Base-by-base conservation (phyloP, 768 basidiomycete genomes). In the Calocybe indica region DNA sequence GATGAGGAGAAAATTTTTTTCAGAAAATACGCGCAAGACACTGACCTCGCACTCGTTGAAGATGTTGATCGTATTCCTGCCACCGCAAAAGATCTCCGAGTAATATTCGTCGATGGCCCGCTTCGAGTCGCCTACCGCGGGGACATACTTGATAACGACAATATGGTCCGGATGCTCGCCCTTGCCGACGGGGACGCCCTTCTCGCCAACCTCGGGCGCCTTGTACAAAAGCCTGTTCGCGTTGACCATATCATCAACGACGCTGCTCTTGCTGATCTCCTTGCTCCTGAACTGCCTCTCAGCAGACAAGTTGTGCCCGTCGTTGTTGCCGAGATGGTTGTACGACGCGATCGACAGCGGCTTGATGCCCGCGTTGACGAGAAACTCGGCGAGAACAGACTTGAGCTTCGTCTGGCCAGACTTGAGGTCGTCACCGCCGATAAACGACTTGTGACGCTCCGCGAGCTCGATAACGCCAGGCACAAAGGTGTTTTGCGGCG, bases 61-160 rank as follows among this genome's bases (percentile, higher is more conserved):
- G 71, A 92, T 91, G 65, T 90, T 92, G 75, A 96, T 93, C 8
- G 88, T 91, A 54, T 87, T 89, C 52, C 91, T 76, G 29, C 94
- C 94, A 56, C 94, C 94, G 62, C 94, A 95, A 73, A 94, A 85
- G 60, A 98, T 93, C 76, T 98, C 94, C 8, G 91, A 94, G 68
- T 93, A 92, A 71, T 97, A 98, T 74, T 97, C 94, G 69, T 98
- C 96, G 75, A 98, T 92, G n/a, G 94, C 96, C 48, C 92, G 80
- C 82, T 97, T 98, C 48, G 89, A 91, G 72, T 98, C 96, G 35
- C 95, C 94, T 30, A 95, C 93, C 22, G 93, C 90, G 14, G 92
- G 92, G 2, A 97, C 86, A 56, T 95, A 95, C 76, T 95, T 95
- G 80, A 95, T 95, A 47, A 95, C 92, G 46, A 97, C 85, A 58